Evolutionary conservation across 2,329 filamentous ascomycete species (phyloP), one percentile per base, ranked within the genome.

Genomic region (Aschersonia sp.): DNA sequence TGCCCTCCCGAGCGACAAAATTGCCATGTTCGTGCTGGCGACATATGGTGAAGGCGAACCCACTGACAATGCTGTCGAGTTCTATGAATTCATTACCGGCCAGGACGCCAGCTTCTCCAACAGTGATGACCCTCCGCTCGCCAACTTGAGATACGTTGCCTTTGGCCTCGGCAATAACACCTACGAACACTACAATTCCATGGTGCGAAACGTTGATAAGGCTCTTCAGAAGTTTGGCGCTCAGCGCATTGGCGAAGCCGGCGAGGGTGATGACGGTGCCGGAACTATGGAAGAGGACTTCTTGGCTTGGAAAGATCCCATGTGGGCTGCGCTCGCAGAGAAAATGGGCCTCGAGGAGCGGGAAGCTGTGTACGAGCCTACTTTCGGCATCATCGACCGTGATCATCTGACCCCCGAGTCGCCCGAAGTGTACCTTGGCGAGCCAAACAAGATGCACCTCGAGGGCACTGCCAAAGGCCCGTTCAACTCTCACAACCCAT

Each of bases 221-320:
- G 81, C 81, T 52, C 71, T 98, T 50, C 74, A 80, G 59, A 90
- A 85, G 59, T 74, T 94, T 22, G 92, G 92, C 51, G 92, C 85
- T 10, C 75, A 81, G 60, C 78, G 87, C 55, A 87, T 98, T 55
- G 89, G 92, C 43, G 73, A 81, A 49, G 87, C 89, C 48, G 92
- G 94, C 57, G 90, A 97, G 70, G 92, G 92, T 59, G 92, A 98
- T 59, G 92, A 98, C 63, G 92, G 94, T 53, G 89, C 92, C 54
- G 92, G 94, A 51, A 98, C 92, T 49, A 98, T 98, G 94, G 92
- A 98, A 69, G 94, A 98, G 69, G 94, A 98, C 60, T 98, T 97
- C 66, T 70, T 98, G 58, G 87, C 90, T 54, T 98, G 92, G 92
- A 98, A 98, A 71, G 92, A 98, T 59, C 89, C 89, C 52, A 98